A percentile compares a stretch with the other conserved stretches of the same genome.
Evolutionary conservation across 2,329 filamentous ascomycete species (phyloP).

Genomic region (Fusarium sp.): DNA sequence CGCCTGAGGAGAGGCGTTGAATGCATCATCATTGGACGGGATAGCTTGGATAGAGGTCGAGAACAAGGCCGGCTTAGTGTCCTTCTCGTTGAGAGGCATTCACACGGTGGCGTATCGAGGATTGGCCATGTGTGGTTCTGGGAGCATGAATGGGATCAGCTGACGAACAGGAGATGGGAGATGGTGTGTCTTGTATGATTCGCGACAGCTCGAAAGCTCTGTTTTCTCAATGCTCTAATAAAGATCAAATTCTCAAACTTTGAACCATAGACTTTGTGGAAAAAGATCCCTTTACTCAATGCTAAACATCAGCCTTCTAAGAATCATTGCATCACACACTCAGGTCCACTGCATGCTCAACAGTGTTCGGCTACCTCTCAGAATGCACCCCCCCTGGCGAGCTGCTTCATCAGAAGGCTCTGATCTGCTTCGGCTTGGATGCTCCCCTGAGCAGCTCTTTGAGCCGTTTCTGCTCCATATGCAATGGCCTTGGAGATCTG

Average conservation of each 20-base stretch:
- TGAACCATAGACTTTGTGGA: background rate
- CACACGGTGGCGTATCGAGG: background rate
- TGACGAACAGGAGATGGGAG: background rate
- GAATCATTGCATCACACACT: background rate
- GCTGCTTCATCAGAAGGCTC: background rate
- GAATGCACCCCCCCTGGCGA: background rate
- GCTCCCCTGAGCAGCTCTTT: background rate
- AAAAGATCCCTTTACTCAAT: background rate
- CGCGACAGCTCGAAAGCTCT: background rate
- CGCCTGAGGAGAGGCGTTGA: background rate
- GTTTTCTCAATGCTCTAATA: background rate
- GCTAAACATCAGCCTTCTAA: background rate
- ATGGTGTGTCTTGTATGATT: background rate
- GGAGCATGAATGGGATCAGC: background rate
- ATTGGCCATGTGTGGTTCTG: background rate
- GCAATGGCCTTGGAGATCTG: background rate
- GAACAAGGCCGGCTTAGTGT: background rate
- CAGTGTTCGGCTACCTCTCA: background rate
- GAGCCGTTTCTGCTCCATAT: background rate
- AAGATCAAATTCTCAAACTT: background rate
- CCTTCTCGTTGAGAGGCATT: background rate
- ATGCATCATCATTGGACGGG: background rate
- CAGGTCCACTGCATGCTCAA: background rate
- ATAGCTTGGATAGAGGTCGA: background rate
- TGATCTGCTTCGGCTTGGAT: background rate